Percentiles rank a stretch among this genome's conserved stretches.
Evolutionary conservation across 371 early-diverging fungal species (phyloP).

Genomic region (Fennellomyces sp.): DNA sequence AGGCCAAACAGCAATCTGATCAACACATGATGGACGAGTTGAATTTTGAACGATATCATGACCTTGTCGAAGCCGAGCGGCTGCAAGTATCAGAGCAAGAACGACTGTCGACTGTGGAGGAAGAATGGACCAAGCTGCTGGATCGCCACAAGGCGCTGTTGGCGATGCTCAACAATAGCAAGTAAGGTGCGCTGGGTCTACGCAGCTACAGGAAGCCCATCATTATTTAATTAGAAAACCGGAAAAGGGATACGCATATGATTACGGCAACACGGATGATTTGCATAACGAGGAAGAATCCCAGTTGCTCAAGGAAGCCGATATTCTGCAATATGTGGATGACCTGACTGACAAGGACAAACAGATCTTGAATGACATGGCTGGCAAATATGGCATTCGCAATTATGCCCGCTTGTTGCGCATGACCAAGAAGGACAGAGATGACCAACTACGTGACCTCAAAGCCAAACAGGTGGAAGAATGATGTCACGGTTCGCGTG

Average conservation of each 20-base stretch:
- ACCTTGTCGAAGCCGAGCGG: conserved; percentile 58
- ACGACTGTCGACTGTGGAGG: conserved; percentile 49
- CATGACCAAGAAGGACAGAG: conserved; percentile 48
- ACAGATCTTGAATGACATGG: conserved; percentile 44
- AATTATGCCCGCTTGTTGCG: conserved; percentile 46
- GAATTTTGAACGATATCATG: conserved; percentile 62
- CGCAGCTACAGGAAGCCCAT: background rate
- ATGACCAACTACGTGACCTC: conserved; percentile 39
- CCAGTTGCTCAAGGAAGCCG: conserved; percentile 41
- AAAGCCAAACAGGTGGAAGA: conserved; percentile 21
- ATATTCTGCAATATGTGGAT: conserved; percentile 50
- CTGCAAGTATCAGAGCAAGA: conserved; percentile 45
- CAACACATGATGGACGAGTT: conserved; percentile 46
- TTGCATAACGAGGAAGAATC: conserved; percentile 32
- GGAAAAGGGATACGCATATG: conserved; percentile 27
- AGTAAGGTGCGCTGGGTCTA: too few species aligned
- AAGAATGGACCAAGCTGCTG: conserved; percentile 55
- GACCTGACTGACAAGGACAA: conserved; percentile 47
- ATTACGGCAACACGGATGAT: conserved; percentile 40
- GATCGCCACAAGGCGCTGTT: conserved; percentile 56
- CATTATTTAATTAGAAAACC: background rate
- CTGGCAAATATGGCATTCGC: conserved; percentile 42
- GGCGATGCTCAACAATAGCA: conserved; percentile 30
- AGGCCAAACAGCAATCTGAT: conserved; percentile 25
- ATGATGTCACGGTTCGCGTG: background rate